Base-by-base conservation (phyloP, 371 early-diverging fungal species). In the Mortierella sp. region DNA sequence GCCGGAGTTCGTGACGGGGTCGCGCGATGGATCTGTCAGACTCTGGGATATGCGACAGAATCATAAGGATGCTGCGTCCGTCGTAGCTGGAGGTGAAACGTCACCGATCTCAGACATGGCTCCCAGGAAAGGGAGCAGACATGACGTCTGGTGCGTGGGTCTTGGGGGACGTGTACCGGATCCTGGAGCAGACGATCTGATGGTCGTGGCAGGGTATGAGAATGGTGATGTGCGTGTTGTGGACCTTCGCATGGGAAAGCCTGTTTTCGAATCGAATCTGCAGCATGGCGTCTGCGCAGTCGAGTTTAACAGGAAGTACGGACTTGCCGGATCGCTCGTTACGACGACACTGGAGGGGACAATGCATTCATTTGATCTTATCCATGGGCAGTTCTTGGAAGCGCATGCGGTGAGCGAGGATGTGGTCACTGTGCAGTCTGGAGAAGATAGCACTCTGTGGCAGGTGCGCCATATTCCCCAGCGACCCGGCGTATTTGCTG, bases 31-130 rank as follows among this genome's bases (percentile, higher is more conserved):
- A 81, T 80, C 70, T 9, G 90, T 94, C 23, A 93, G 92, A 72
- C 82, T 93, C 19, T 95, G 95, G 95, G 95, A 95, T 71, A 79
- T 82, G 31, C 71, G 95, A 44, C 91, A 92, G 57, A 68, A 82
- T 26, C 58, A 62, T 27, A 63, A 53, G 14, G 59, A 41, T 3
- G 27, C 57, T 23, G 48, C 46, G 2, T 15, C 41, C 17, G 31
- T 28, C 8, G 41, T 21, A 2, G 15, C 32, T 23, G 31, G 28
- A 21, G 59, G 34, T 24, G n/a, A 15, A 0, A 15, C 37, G 4
- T 24, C 31, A 37, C 84, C 92, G 12, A 90, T 93, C 1, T 89
- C 90, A 14, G 83, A 76, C 6, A 85, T 92, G 49, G 81, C 82
- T 1, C 89, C 89, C 3, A 86, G 78, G 17, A 70, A 78, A 21